Conservation (phyloP, 345 rosid genomes). For the Melaleuca alternifolia region DNA sequence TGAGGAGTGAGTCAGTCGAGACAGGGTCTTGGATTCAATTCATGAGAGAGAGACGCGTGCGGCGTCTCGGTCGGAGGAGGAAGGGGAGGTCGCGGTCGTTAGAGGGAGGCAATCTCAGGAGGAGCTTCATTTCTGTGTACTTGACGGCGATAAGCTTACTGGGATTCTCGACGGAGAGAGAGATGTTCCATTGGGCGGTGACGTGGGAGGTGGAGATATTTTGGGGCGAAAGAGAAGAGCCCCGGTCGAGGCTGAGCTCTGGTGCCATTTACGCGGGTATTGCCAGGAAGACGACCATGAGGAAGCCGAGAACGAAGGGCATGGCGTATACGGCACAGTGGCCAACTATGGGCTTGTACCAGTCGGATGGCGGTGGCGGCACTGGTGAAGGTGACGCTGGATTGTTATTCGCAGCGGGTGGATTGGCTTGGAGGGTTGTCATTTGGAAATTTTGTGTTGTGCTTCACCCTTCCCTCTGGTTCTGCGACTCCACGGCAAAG, state of each 20-base stretch:
- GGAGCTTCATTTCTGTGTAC: neutral
- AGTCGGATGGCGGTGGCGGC: neutral
- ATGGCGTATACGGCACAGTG: neutral
- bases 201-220: neutral
- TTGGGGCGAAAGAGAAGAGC: neutral
- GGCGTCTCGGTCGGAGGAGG: too few species aligned
- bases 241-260: rapidly evolving
- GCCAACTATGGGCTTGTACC: neutral
- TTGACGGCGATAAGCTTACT: neutral
- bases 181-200: neutral
- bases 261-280: too few species aligned
- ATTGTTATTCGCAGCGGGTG: neutral
- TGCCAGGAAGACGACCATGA: neutral
- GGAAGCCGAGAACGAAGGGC: neutral
- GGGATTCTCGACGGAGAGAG: neutral
- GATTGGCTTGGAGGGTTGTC: neutral
- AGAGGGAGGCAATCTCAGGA: too few species aligned
- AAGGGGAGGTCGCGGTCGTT: too few species aligned
- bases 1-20: too few species aligned
- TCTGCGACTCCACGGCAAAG: neutral
- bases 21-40: too few species aligned
- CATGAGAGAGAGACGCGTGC: too few species aligned
- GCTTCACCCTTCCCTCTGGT: neutral
- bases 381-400: neutral
- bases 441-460: neutral